Evolutionary conservation across 129 eudicot species (phyloP).

Genomic region (Smallanthus sonchifolius): DNA sequence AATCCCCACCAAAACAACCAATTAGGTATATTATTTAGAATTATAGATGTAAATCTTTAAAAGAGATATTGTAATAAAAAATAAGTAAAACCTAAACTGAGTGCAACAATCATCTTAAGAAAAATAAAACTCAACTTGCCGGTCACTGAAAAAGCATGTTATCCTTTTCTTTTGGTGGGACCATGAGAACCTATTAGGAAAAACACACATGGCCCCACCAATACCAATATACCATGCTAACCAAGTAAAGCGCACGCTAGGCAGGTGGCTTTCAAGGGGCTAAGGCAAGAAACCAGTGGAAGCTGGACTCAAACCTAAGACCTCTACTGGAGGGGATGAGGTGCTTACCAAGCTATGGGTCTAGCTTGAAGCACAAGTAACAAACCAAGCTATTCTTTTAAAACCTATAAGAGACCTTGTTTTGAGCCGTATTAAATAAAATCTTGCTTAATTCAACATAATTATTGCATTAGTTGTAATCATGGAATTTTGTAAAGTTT

Average conservation of each 20-base stretch:
- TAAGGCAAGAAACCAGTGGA: no score
- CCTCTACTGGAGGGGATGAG: no score
- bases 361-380: conserved; percentile 1
- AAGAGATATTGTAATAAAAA: background rate
- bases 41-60: background rate
- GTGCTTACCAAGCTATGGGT: no score
- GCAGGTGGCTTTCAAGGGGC: no score
- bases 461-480: background rate
- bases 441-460: background rate
- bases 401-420: background rate
- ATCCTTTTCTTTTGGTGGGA: background rate
- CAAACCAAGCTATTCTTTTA: background rate
- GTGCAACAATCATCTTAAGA: background rate
- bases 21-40: background rate
- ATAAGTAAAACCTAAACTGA: background rate
- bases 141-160: background rate
- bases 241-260: no score
- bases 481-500: background rate
- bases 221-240: no score
- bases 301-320: no score
- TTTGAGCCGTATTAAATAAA: background rate
- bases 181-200: background rate
- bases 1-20: conserved; percentile 4
- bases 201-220: background rate
- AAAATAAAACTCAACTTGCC: background rate